A percentile compares a stretch with the other conserved stretches of the same genome.
Evolutionary conservation across 2,329 filamentous ascomycete species (phyloP).

Genomic region (Fusarium coffeatum): DNA sequence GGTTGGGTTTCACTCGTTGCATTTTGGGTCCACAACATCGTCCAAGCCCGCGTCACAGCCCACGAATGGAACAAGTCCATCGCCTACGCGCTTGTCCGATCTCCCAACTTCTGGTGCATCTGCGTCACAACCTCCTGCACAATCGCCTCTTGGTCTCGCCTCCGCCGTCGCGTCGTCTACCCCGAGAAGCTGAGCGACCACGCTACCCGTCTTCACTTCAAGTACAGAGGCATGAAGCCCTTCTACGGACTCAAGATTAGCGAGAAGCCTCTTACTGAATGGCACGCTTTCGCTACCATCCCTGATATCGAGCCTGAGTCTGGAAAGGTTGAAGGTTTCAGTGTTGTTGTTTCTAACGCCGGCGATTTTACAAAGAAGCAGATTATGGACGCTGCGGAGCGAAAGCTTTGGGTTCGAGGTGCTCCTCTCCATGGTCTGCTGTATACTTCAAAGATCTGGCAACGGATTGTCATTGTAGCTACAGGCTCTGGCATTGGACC

Average conservation of each 20-base stretch:
- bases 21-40: slow-evolving; percentile 22
- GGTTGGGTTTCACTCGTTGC: slow-evolving; percentile 10
- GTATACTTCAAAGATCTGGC: slow-evolving; percentile 14
- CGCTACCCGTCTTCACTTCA: slow-evolving; percentile 24
- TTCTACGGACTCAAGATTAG: slow-evolving; percentile 29
- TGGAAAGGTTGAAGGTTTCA: slow-evolving; percentile 12
- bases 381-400: slow-evolving; percentile 9
- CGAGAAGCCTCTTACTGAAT: slow-evolving; percentile 19
- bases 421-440: slow-evolving; percentile 13
- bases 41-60: slow-evolving; percentile 12
- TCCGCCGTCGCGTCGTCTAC: slow-evolving; percentile 9
- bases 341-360: slow-evolving; percentile 16
- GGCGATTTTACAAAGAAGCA: slow-evolving; percentile 25
- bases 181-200: slow-evolving; percentile 23
- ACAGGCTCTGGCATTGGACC: slow-evolving; percentile 21
- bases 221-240: slow-evolving; percentile 22
- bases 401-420: slow-evolving; percentile 18
- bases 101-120: slow-evolving; percentile 25
- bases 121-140: slow-evolving; percentile 24
- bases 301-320: slow-evolving; percentile 20
- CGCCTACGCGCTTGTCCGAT: slow-evolving; percentile 7
- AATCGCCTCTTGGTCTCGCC: slow-evolving; percentile 7
- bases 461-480: slow-evolving; percentile 7
- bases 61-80: slow-evolving; percentile 10
- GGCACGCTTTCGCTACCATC: slow-evolving; percentile 24